Percentiles rank a stretch among this genome's conserved stretches.
Evolutionary conservation across 2,329 filamentous ascomycete species (phyloP).

Genomic region (Alternaria ventricosa): DNA sequence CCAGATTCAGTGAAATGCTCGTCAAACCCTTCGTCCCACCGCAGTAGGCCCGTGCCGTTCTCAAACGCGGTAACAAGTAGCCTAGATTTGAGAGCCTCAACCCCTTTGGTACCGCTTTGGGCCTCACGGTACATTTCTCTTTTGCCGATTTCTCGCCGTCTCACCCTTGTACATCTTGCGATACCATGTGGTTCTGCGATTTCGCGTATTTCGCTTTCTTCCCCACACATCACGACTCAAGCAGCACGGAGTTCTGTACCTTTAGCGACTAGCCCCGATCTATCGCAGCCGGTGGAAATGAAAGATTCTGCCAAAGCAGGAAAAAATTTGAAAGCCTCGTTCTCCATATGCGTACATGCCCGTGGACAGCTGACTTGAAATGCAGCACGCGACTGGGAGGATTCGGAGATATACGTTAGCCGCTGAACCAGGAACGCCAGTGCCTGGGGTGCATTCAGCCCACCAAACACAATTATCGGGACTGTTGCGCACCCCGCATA

Average conservation of each 20-base stretch:
- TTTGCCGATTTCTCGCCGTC: conserved; percentile 8
- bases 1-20: conserved; percentile 80
- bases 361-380: conserved; percentile 21
- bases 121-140: neutral
- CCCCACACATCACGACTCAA: conserved; percentile 8
- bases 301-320: conserved; percentile 3
- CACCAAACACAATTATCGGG: conserved; percentile 11
- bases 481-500: conserved; percentile 22
- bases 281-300: conserved; percentile 1
- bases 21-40: conserved; percentile 77
- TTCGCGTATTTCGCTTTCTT: neutral
- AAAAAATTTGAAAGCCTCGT: conserved; percentile 2
- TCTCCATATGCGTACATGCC: conserved; percentile 20
- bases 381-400: neutral
- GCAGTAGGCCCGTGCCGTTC: conserved; percentile 28
- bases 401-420: neutral
- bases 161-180: conserved; percentile 1
- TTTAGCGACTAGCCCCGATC: conserved; percentile 14
- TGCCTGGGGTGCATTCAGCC: conserved; percentile 12
- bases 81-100: neutral
- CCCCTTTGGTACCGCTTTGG: conserved; percentile 8
- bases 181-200: conserved; percentile 13
- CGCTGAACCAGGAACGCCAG: neutral
- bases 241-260: conserved; percentile 8
- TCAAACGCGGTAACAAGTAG: neutral